These are phyloP conservation scores for Eucalyptus paniculata DNA, from an alignment of 345 rosid species.

Conservation along the genomic window DNA sequence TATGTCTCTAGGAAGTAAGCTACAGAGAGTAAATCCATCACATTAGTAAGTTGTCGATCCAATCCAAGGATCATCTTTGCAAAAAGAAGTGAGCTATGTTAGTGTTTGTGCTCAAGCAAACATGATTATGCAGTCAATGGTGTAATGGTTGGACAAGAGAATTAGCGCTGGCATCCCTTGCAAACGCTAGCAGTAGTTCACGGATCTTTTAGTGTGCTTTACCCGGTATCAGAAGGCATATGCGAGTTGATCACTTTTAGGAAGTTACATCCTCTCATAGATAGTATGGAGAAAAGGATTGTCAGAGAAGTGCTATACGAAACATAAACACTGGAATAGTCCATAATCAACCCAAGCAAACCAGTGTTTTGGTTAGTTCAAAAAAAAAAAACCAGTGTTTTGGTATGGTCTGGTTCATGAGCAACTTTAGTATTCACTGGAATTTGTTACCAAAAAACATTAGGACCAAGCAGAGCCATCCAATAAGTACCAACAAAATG, in stretches of 20 bases:
- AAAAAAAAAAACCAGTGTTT: not conserved
- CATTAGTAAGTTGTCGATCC: not conserved
- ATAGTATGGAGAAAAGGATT: not conserved
- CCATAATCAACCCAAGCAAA: not conserved
- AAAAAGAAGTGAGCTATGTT: not conserved
- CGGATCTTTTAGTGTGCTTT: not conserved
- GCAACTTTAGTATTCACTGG: not conserved
- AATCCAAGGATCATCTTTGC: not conserved
- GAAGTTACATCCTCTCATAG: not conserved
- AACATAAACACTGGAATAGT: not conserved
- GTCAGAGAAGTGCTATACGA: not conserved
- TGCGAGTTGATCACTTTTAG: not conserved
- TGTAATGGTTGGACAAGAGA: not conserved
- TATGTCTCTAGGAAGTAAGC: slow-evolving; percentile 94
- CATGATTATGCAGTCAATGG: not conserved
- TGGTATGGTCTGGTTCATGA: not conserved
- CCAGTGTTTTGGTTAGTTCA: not conserved
- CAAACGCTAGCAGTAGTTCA: not conserved
- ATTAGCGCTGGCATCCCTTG: not conserved
- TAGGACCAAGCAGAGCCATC: not conserved
- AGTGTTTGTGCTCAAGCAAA: not conserved
- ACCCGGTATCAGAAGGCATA: not conserved
- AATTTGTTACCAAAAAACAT: not conserved
- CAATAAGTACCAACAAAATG: not conserved
- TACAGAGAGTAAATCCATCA: slow-evolving; percentile 6